Evolutionary conservation across 2,329 filamentous ascomycete genomes (phyloP), one percentile per base, ranked within the genome.

Genomic region (Amylocarpus encephaloides): DNA sequence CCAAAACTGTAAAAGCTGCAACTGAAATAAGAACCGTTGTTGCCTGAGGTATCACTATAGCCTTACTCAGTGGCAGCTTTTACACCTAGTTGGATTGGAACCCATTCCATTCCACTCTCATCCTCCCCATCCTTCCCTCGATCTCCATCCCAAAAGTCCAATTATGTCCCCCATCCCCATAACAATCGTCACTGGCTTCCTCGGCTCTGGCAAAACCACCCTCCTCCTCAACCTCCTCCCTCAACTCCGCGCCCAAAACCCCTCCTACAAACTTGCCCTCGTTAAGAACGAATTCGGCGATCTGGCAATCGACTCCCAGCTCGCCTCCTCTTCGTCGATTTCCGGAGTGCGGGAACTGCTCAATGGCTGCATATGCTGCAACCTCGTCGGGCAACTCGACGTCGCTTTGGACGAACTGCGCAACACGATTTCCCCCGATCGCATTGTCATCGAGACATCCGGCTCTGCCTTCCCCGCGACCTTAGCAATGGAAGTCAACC

Each of bases 281-380:
- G 80, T 98, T 49, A 98, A 98, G 69, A 98, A 98, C 71, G 93
- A 98, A 72, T 97, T 96, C 68, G 93, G 93, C 65, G 91, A 97
- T 67, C 72, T 98, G 38, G 91, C 90, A 33, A 78, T 98, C 66
- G 93, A 98, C 74, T 93, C 88, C 1, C 88, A 95, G 67, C 84
- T 98, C 29, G 92, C 93, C 13, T 77, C 86, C 0, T 86, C 86
- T 12, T 81, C 81, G 44, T 83, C 91, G 55, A 90, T 98, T 59
- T 85, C 88, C 1, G 92, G 90, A 49, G 91, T 95, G 4, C 86
- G 87, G 62, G 93, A 98, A 70, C 78, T 98, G 1, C 83, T 98
- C 48, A 95, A 95, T 67, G 93, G 92, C 59, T 97, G 93, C 72
- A 97, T 98, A 70, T 98, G 93, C 79, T 98, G 93, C 74, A 97